Conservation (phyloP, 148 eudicot genomes). For the Nyssa sinensis region DNA sequence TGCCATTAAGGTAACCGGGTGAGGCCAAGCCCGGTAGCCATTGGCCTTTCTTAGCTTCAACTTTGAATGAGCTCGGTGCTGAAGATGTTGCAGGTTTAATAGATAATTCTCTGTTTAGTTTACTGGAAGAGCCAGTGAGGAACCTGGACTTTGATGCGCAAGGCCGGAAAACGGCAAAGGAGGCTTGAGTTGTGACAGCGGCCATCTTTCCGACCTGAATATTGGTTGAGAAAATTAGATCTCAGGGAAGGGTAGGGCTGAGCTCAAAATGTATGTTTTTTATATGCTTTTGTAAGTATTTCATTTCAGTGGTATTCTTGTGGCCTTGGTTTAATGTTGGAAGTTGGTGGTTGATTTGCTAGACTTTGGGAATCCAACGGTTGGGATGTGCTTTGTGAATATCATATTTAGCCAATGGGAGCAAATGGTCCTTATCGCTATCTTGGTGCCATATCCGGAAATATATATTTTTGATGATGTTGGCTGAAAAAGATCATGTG, state of each 20-base stretch:
- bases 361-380: constrained; percentile 48
- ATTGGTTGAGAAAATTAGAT: constrained; percentile 5
- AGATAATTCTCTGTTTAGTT: constrained; percentile 51
- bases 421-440: constrained; percentile 48
- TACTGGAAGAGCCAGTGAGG: constrained; percentile 61
- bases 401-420: constrained; percentile 45
- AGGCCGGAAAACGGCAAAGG: constrained; percentile 79
- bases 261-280: constrained; percentile 15
- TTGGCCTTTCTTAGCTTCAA: constrained; percentile 94
- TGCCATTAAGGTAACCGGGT: constrained; percentile 78
- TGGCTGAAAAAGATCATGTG: constrained; percentile 37
- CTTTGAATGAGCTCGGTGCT: constrained; percentile 50
- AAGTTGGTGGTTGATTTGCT: constrained; percentile 27
- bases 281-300: constrained; percentile 23
- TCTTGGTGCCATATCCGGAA: constrained; percentile 53
- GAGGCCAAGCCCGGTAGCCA: constrained; percentile 97
- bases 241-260: not conserved
- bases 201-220: constrained; percentile 50
- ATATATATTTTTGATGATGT: constrained; percentile 51
- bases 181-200: constrained; percentile 79
- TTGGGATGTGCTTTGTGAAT: constrained; percentile 30
- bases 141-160: constrained; percentile 51
- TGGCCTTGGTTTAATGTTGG: constrained; percentile 50
- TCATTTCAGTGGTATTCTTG: constrained; percentile 29
- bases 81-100: constrained; percentile 32